These are phyloP conservation scores for Volvox africanus DNA, from an alignment of 139 green algal genomes.

Conservation along the genomic window DNA sequence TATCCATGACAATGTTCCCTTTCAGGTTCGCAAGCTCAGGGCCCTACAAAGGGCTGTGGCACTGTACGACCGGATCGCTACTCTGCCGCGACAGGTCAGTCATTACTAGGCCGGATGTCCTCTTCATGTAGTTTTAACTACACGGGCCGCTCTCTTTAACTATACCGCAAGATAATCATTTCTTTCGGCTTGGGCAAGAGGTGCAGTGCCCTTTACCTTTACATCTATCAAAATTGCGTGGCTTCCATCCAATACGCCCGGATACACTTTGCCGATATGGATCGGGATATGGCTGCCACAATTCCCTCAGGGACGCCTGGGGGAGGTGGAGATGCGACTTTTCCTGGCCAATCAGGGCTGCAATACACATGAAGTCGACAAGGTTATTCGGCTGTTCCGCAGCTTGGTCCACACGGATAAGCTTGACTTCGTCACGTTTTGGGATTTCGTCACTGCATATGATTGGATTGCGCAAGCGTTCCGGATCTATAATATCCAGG, in stretches of 20 bases:
- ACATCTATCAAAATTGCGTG: too few relatives aligned
- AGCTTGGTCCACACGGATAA: slow-evolving; percentile 60
- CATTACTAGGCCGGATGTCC: too few relatives aligned
- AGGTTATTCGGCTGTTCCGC: slow-evolving; percentile 58
- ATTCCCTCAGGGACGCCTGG: slow-evolving; percentile 50
- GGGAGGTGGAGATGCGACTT: slow-evolving; percentile 63
- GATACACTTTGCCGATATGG: too few relatives aligned
- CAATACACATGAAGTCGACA: slow-evolving; percentile 47
- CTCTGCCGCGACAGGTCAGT: slow-evolving; percentile 57
- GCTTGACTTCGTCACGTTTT: slow-evolving; percentile 63
- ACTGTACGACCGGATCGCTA: slow-evolving; percentile 64
- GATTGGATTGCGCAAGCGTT: slow-evolving; percentile 65
- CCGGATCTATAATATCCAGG: slow-evolving; percentile 57
- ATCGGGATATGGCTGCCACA: background rate
- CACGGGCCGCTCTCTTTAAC: too few relatives aligned
- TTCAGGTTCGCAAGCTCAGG: slow-evolving; percentile 59
- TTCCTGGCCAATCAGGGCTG: slow-evolving; percentile 60
- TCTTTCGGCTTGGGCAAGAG: too few relatives aligned
- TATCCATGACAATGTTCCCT: too few relatives aligned
- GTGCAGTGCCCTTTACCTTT: too few relatives aligned
- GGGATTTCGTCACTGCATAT: slow-evolving; percentile 63
- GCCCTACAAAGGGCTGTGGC: slow-evolving; percentile 55
- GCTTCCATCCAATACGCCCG: too few relatives aligned
- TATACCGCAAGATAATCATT: too few relatives aligned
- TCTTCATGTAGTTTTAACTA: too few relatives aligned